phyloP scores from a whole-genome alignment of 768 basidiomycete genomes.

The Floccularia luteovirens region DNA sequence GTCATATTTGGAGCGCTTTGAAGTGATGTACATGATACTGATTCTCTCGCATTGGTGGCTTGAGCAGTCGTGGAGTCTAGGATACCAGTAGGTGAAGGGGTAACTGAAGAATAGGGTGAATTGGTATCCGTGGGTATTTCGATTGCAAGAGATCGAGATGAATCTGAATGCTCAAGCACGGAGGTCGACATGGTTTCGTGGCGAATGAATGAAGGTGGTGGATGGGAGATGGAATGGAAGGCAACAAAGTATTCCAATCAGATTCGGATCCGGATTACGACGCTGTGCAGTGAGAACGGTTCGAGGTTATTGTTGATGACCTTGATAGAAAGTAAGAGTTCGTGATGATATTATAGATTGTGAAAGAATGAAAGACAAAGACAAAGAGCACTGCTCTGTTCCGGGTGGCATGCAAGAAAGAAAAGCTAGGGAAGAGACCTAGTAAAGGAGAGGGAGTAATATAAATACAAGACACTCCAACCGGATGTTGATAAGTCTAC shows the following conservation, averaged over 20 bases:
- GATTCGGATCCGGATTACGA: too few species aligned
- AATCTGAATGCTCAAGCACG: constrained; percentile 18
- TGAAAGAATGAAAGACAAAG: too few species aligned
- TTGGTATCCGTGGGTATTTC: constrained; percentile 27
- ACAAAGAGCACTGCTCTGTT: background rate
- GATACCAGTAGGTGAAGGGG: constrained; percentile 28
- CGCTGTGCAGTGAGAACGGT: too few species aligned
- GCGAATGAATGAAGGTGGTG: too few species aligned
- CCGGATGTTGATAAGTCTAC: too few species aligned
- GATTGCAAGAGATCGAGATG: constrained; percentile 33
- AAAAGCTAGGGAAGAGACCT: background rate
- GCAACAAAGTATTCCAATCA: background rate
- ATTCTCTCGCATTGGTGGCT: constrained; percentile 1
- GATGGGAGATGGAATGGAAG: too few species aligned
- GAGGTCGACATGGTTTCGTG: too few species aligned
- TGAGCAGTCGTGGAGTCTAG: constrained; percentile 1
- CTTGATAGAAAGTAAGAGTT: too few species aligned
- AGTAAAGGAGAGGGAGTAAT: background rate
- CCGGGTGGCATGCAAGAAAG: background rate
- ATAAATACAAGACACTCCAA: too few species aligned
- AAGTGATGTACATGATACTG: constrained; percentile 9
- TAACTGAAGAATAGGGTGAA: constrained; percentile 35
- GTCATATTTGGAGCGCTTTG: constrained; percentile 16
- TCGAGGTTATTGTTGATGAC: too few species aligned
- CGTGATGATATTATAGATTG: too few species aligned